Percentiles rank a stretch among this genome's conserved stretches.
Evolutionary conservation across 2,329 filamentous ascomycete species (phyloP).

Genomic region (Fusarium musae): DNA sequence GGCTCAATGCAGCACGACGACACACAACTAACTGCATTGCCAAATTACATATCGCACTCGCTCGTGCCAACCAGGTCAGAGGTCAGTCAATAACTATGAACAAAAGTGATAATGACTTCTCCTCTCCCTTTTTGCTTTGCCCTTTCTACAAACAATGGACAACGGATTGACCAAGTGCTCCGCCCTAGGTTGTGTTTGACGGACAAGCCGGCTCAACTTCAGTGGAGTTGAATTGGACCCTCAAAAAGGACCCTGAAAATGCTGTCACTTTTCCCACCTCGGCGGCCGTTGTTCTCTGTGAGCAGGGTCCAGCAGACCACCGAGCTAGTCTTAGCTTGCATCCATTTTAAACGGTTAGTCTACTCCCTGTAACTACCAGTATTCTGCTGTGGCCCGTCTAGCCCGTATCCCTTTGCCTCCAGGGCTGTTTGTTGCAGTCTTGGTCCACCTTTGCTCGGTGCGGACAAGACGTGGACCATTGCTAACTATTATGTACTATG

Average conservation of each 20-base stretch:
- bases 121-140: slow-evolving; percentile 2
- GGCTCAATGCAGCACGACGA: background rate
- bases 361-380: background rate
- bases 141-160: background rate
- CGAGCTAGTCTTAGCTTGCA: slow-evolving; percentile 6
- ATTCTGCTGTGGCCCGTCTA: background rate
- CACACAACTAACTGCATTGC: background rate
- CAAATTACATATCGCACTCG: background rate
- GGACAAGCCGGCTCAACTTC: slow-evolving; percentile 12
- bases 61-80: background rate
- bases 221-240: slow-evolving; percentile 27
- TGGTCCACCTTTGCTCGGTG: slow-evolving; percentile 9
- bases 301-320: slow-evolving; percentile 9
- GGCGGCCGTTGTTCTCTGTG: slow-evolving; percentile 9
- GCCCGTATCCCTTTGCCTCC: slow-evolving; percentile 5
- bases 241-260: slow-evolving; percentile 35
- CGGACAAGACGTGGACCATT: background rate
- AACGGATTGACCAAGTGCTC: slow-evolving; percentile 2
- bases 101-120: background rate
- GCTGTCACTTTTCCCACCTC: slow-evolving; percentile 25
- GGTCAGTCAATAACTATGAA: background rate
- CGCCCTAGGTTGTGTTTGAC: background rate
- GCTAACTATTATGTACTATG: too few relatives aligned
- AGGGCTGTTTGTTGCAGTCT: slow-evolving; percentile 21
- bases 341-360: background rate